A percentile compares a stretch with the other conserved stretches of the same genome.
Conservation (phyloP, 805 yeast species). For the Saccharomycopsis lassenensis region DNA sequence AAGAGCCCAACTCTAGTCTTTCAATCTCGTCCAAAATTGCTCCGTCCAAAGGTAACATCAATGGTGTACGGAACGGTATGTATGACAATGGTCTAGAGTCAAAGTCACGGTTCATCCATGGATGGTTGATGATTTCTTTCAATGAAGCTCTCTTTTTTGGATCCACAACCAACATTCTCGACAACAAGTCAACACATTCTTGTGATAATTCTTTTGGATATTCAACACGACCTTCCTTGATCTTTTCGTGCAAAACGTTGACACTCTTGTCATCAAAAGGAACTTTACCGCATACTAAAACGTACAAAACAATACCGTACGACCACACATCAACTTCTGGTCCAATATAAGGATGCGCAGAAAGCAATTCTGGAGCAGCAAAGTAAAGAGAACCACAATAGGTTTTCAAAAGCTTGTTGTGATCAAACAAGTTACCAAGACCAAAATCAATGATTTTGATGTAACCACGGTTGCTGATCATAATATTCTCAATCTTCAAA, state of each 20-base stretch:
- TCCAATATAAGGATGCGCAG: slow-evolving; percentile 87
- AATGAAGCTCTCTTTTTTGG: slow-evolving; percentile 72
- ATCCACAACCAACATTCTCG: slow-evolving; percentile 87
- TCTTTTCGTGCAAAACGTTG: slow-evolving; percentile 83
- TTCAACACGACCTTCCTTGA: slow-evolving; percentile 84
- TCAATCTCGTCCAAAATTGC: slow-evolving; percentile 66
- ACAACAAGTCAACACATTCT: slow-evolving; percentile 69
- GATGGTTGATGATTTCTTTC: slow-evolving; percentile 72
- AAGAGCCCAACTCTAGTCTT: slow-evolving; percentile 65
- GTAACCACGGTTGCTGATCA: slow-evolving; percentile 89
- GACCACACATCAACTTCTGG: slow-evolving; percentile 99
- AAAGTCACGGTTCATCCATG: slow-evolving; percentile 90
- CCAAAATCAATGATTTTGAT: slow-evolving; percentile 96
- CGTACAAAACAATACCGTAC: slow-evolving; percentile 92
- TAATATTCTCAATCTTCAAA: slow-evolving; percentile 88
- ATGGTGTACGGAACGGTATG: slow-evolving; percentile 70
- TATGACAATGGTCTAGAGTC: slow-evolving; percentile 62
- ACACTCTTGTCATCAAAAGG: slow-evolving; percentile 96
- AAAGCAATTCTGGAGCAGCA: slow-evolving; percentile 95
- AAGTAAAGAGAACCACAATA: slow-evolving; percentile 95
- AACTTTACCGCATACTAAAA: slow-evolving; percentile 92
- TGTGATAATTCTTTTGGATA: slow-evolving; percentile 75
- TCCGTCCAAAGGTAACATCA: slow-evolving; percentile 55
- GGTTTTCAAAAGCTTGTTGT: slow-evolving; percentile 65
- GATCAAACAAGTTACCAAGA: slow-evolving; percentile 73